Base-by-base conservation (phyloP, 129 eudicot species). In the Tagetes patula region DNA sequence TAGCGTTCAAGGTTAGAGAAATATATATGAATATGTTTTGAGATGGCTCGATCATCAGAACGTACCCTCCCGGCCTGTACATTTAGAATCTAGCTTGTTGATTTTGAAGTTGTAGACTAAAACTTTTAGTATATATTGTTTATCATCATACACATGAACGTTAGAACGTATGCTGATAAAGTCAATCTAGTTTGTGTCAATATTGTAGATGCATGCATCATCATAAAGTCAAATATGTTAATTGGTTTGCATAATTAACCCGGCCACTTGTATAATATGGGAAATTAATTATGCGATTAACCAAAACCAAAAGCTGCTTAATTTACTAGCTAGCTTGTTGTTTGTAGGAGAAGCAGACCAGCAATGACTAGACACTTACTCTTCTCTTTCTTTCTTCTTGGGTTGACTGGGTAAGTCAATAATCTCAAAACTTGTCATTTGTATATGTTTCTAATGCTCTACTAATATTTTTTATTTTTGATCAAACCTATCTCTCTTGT, bases 371-470 rank as follows among this genome's bases (percentile, higher is more conserved):
- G 84, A 74, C 84, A 69, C 59, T 50, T 94, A 46, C 84, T 90
- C 43, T 45, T 86, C 65, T 54, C 90, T 54, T 88, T 94, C 84
- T 71, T 90, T 83, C 87, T 94, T 88, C 98, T 94, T 73, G 98
- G 98, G 52, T 81, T 94, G 61, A 90, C 96, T n/a, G 98, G 98
- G 98, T 94, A 84, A 86, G 93, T 75, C 41, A 20, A 20, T 64
- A 13, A 56, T 69, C 38, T 67, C 50, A n/a, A 54, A 5, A 27
- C 52, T 27, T 66, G 11, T 20, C 56, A 6, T 39, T 8, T 38
- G 34, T 55, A 27, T 41, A 31, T 66, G 10, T 47, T 46, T 53
- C 41, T 36, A 53, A 42, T 54, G 31, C 10, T 39, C 30, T 34
- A 60, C 1, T n/a, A 6, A 65, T 65, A 41, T 20, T 20, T 20